Evolutionary conservation across 2,329 filamentous ascomycete genomes (phyloP).

Genomic region (Scedosporium minutisporum): DNA sequence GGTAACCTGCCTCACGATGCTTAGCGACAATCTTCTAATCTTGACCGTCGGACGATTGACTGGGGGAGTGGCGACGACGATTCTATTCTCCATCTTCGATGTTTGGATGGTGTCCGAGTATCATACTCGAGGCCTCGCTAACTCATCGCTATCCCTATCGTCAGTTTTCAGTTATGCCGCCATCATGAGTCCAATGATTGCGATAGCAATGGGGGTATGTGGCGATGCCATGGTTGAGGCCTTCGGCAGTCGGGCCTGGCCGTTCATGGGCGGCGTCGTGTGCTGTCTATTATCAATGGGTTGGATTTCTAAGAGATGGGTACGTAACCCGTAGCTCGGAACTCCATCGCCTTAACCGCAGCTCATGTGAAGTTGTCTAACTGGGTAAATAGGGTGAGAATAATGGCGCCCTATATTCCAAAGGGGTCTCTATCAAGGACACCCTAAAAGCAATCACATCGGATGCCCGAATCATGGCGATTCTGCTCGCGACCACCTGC

Average conservation of each 20-base stretch:
- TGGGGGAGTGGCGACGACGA: slow-evolving; percentile 45
- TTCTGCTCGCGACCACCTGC: slow-evolving; percentile 43
- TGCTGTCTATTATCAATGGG: slow-evolving; percentile 31
- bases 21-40: slow-evolving; percentile 29
- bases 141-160: slow-evolving; percentile 30
- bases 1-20: slow-evolving; percentile 40
- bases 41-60: slow-evolving; percentile 45
- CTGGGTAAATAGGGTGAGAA: not conserved
- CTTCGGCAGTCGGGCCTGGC: slow-evolving; percentile 38
- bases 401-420: not conserved
- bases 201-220: slow-evolving; percentile 41
- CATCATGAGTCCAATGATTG: slow-evolving; percentile 43
- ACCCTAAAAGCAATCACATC: not conserved
- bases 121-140: slow-evolving; percentile 33
- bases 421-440: not conserved
- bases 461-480: slow-evolving; percentile 30
- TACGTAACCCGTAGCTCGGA: slow-evolving; percentile 16
- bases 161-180: slow-evolving; percentile 43
- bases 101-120: slow-evolving; percentile 53
- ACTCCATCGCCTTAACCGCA: not conserved
- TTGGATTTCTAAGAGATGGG: slow-evolving; percentile 34
- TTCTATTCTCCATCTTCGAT: slow-evolving; percentile 50
- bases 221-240: slow-evolving; percentile 40
- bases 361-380: not conserved
- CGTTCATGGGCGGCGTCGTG: slow-evolving; percentile 37